Evolutionary conservation across 1,284 basidiomycete genomes (phyloP).

Genomic region (Cryptococcus sp.): DNA sequence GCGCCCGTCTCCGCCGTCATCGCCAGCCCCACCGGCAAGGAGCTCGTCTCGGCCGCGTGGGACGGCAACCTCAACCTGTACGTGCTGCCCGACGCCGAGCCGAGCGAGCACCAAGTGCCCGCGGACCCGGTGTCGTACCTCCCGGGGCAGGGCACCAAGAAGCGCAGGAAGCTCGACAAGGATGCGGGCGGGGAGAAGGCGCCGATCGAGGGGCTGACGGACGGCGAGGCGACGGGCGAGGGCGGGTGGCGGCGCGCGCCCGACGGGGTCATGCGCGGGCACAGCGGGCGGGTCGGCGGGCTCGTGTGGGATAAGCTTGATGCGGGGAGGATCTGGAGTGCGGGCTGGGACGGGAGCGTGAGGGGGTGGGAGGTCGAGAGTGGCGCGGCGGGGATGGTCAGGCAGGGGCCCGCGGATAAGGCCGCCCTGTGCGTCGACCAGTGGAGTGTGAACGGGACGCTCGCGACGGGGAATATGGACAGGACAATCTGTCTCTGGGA

Average conservation of each 20-base stretch:
- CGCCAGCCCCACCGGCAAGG: conserved; percentile 56
- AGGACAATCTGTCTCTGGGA: conserved; percentile 55
- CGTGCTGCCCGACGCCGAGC: conserved; percentile 41
- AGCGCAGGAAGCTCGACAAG: conserved; percentile 55
- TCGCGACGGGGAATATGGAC: conserved; percentile 55
- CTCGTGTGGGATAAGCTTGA: conserved; percentile 43
- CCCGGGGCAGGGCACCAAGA: conserved; percentile 55
- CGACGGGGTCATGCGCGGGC: conserved; percentile 42
- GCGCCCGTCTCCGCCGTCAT: conserved; percentile 66
- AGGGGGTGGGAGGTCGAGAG: conserved; percentile 53
- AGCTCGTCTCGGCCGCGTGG: conserved; percentile 72
- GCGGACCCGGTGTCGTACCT: conserved; percentile 46
- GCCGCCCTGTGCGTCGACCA: conserved; percentile 52
- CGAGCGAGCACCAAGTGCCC: conserved; percentile 45
- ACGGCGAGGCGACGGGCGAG: conserved; percentile 36
- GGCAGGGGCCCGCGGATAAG: conserved; percentile 52
- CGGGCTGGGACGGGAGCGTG: conserved; percentile 54
- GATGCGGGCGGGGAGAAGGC: conserved; percentile 37
- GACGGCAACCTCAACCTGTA: conserved; percentile 74
- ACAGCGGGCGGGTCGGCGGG: conserved; percentile 46
- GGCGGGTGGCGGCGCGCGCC: conserved; percentile 48
- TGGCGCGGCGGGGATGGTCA: conserved; percentile 44
- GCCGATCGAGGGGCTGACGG: conserved; percentile 51
- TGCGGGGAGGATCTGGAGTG: conserved; percentile 40
- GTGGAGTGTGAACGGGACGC: conserved; percentile 44